Percentiles rank a stretch among this genome's conserved stretches.
phyloP scores from a whole-genome alignment of 2,329 filamentous ascomycete genomes.

The Graphilbum fragrans region DNA sequence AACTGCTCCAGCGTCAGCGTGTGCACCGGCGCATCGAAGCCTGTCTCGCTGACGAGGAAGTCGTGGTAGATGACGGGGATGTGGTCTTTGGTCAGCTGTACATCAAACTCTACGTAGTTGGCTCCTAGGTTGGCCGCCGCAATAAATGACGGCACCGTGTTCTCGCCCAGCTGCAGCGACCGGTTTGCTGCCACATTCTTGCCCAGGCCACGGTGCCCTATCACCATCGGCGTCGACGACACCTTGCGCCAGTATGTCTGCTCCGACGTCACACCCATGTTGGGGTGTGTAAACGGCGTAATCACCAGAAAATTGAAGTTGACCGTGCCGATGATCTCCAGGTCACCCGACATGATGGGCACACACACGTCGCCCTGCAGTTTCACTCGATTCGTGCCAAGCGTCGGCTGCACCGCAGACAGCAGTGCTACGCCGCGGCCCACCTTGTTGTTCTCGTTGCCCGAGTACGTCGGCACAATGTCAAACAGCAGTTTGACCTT shows the following conservation, averaged over 20 bases:
- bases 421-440: constrained; percentile 82
- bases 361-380: constrained; percentile 87
- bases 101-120: constrained; percentile 67
- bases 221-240: constrained; percentile 66
- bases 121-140: constrained; percentile 87
- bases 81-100: constrained; percentile 96
- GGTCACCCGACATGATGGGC: constrained; percentile 70
- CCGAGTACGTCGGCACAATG: constrained; percentile 89
- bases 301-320: constrained; percentile 97
- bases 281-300: constrained; percentile 85
- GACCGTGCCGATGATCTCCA: constrained; percentile 87
- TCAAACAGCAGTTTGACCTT: constrained; percentile 90
- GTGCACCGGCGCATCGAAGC: constrained; percentile 92
- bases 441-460: constrained; percentile 76
- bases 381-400: constrained; percentile 80
- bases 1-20: constrained; percentile 93
- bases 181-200: constrained; percentile 79
- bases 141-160: constrained; percentile 92
- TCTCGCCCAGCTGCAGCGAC: constrained; percentile 89
- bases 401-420: constrained; percentile 68
- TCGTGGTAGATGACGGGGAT: constrained; percentile 98
- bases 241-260: constrained; percentile 97
- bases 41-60: constrained; percentile 94
- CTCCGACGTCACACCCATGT: constrained; percentile 80
- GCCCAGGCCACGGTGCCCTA: constrained; percentile 63